Base-by-base conservation (phyloP, 2,329 filamentous ascomycete species). In the Acephala macrosclerotiorum region DNA sequence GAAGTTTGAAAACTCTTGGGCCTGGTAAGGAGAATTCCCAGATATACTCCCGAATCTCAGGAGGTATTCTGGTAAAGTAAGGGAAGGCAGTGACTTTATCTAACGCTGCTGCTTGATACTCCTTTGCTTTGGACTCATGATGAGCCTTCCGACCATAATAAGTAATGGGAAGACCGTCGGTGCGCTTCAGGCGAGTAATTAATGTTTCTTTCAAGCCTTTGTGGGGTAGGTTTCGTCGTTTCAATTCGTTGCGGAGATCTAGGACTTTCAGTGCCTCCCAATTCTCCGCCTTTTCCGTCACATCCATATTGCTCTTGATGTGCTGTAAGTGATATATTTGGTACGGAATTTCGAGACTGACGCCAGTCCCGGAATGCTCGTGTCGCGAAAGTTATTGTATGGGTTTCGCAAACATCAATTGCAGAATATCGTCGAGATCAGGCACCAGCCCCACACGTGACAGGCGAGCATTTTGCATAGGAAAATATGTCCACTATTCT, bases 21-120 rank as follows among this genome's bases (percentile, higher is more conserved):
- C 25, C 49, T 7, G 49, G 49, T 25, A 53, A 33, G 22, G 49
- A 53, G 49, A 29, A 53, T 26, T 53, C 22, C 67, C 65, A 67
- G 5, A 69, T 66, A 8, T 42, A 29, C 1, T 47, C 57, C 14
- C 65, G 65, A 20, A 69, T 60, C 51, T 69, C 65, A 1, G 38
- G n/a, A 7, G 67, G 67, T 14, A 69, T 36, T 25, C 40, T 45
- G 4, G 26, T 33, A 38, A 69, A 69, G 7, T n/a, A 29, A 47
- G 64, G 22, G 53, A 65, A 59, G 11, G 25, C 22, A 3, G 49
- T 33, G 25, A 53, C 49, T 16, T 53, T 53, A 3, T 18, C 49
- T 33, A 53, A 4, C 26, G 49, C 25, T 53, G 22, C 22, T 3
- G 49, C 22, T 53, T 53, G 49, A 18, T 16, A 53, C 18, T 29